Conservation (phyloP, 202 grass and related monocot genomes). For the Bolboschoenoplectus hybrid region DNA sequence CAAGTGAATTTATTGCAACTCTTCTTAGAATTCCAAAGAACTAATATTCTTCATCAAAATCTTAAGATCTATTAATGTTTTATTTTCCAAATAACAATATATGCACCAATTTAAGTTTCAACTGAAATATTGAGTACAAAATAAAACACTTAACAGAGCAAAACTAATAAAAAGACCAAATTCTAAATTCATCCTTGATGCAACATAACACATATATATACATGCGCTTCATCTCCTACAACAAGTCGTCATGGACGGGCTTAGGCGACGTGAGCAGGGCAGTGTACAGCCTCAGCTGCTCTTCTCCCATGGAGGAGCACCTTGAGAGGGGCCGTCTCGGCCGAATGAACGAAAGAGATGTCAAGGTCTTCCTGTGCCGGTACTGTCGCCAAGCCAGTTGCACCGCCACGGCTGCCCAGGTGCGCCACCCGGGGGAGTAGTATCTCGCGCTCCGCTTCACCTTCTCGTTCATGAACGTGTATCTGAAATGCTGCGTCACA, state of each 20-base stretch:
- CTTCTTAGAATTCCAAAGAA: background rate
- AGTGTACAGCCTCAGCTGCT: conserved; percentile 84
- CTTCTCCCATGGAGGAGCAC: conserved; percentile 74
- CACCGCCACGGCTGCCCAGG: conserved; percentile 83
- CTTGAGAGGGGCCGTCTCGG: conserved; percentile 65
- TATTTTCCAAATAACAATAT: background rate
- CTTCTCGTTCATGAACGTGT: conserved; percentile 79
- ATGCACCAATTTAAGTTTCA: background rate
- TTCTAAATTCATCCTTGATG: background rate
- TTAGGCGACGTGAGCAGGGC: conserved; percentile 77
- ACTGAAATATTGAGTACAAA: background rate
- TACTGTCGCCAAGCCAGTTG: conserved; percentile 79
- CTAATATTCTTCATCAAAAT: background rate
- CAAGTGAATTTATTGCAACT: background rate
- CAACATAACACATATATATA: background rate
- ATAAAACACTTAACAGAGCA: background rate
- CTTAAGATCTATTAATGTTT: background rate
- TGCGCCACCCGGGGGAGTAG: conserved; percentile 89
- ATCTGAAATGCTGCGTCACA: conserved; percentile 83
- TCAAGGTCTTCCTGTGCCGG: conserved; percentile 75
- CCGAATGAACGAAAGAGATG: conserved; percentile 68
- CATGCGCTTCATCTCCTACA: background rate
- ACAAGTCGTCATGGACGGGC: conserved; percentile 75
- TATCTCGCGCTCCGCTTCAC: conserved; percentile 80
- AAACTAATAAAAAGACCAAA: background rate